Evolutionary conservation across 2,329 filamentous ascomycete species (phyloP).

Genomic region (Colletotrichum sidae): DNA sequence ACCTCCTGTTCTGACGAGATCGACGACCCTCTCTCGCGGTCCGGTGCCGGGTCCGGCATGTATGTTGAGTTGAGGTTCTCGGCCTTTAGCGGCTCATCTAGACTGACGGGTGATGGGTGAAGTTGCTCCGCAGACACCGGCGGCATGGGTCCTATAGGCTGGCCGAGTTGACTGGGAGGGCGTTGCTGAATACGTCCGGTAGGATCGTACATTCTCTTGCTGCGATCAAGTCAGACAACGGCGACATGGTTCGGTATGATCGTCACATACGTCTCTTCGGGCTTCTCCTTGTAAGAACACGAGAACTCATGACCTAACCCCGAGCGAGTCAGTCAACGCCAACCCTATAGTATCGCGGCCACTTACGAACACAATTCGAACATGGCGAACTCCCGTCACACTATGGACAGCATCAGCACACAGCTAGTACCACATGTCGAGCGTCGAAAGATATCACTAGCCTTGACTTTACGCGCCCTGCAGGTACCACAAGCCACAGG

Average conservation of each 20-base stretch:
- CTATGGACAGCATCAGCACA: slow-evolving; percentile 7
- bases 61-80: neutral
- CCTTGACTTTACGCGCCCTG: slow-evolving; percentile 36
- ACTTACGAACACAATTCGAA: slow-evolving; percentile 36
- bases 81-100: slow-evolving; percentile 30
- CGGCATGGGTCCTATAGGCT: no score
- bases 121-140: slow-evolving; percentile 4
- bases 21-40: slow-evolving; percentile 14
- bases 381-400: slow-evolving; percentile 35
- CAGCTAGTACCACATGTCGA: neutral
- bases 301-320: slow-evolving; percentile 31
- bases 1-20: slow-evolving; percentile 31
- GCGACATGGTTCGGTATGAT: neutral
- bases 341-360: neutral
- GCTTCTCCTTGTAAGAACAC: slow-evolving; percentile 27
- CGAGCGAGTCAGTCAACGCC: neutral
- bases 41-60: slow-evolving; percentile 1
- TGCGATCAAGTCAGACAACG: neutral
- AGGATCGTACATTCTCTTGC: slow-evolving; percentile 7
- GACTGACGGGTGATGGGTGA: slow-evolving; percentile 27
- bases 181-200: slow-evolving; percentile 21
- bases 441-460: neutral
- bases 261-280: slow-evolving; percentile 16
- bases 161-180: neutral
- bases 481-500: slow-evolving; percentile 35